Evolutionary conservation across 257 asterid genomes (phyloP), one percentile per base, ranked within the genome.

Genomic region (Solanum etuberosum): DNA sequence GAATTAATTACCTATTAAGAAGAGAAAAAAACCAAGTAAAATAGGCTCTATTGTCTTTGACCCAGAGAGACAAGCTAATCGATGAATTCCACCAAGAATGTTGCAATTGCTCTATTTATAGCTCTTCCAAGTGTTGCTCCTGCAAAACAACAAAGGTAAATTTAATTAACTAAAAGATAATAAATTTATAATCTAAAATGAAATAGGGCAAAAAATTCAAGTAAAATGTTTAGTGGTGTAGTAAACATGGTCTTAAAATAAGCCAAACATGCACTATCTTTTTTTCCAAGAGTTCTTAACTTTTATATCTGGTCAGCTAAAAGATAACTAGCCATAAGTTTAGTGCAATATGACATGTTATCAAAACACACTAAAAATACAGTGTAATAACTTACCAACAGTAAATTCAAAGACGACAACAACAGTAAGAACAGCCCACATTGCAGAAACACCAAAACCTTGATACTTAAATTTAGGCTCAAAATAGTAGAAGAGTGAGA

Each of bases 121-220:
- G 95, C 96, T 91, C 93, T 95, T n/a, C 95, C 96, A 35, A 95
- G 92, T 18, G 98, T 95, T 32, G 96, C 98, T n/a, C 98, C 98
- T 95, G 86, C 34, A 78, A 87, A 85, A 72, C 7, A 48, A 48
- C 59, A 48, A 48, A 15, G 7, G 1, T 15, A 14, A 14, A 48
- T 48, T 5, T 14, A 48, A 48, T 46, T 4, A 14, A 15, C 57
- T 15, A 5, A 5, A 48, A 48, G 7, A 15, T 1, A 48, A 14
- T 46, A 46, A 46, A 14, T 46, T 46, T 14, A 15, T 46, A 46
- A 46, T 46, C 54, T 15, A 14, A 46, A 46, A 46, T 14, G 61
- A 18, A 51, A 51, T 51, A 51, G n/a, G 23, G 13, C 1, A 40
- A 40, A 40, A 40, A 40, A 40, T 9, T 40, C 46, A 40, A 40